Evolutionary conservation across 257 asterid genomes (phyloP), one percentile per base, ranked within the genome.

Genomic region (Solanum dulcamara): DNA sequence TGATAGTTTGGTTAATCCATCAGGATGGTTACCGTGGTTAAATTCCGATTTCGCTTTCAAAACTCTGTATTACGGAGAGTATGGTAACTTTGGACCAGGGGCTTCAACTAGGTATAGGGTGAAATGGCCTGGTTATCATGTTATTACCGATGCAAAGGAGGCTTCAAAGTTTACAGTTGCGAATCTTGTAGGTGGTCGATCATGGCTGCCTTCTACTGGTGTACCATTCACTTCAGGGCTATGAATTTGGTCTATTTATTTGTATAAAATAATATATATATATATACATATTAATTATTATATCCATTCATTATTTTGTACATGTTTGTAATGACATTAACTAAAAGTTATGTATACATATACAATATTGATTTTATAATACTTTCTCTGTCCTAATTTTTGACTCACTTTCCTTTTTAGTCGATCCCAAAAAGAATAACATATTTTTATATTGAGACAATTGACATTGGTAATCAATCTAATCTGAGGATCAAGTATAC

Each of bases 31-130:
- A 11, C 62, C 85, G 0, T 83, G 87, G 88, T 44, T 40, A 6
- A 40, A 14, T 38, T 37, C 59, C 0, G 18, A 33, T 17, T 30
- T 44, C 11, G 37, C 88, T 2, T 57, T 84, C 5, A 75, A 30
- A 32, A 91, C 89, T 30, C 14, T 88, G 79, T 88, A 86, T 53
- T 81, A 57, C 3, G 92, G 85, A 1, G 93, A 89, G 67, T 88
- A 85, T 7, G 51, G 17, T 4, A 91, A 91, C 37, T 24, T 1
- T 26, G 93, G 93, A 12, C 82, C 70, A 0, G 90, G 91, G 2
- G 85, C 90, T 8, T 20, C 13, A 1, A 74, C 87, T 10, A 62
- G 66, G 3, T 11, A 67, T 18, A 67, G 93, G 84, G 87, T 79
- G 20, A 84, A 44, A 1, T 88, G 89, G 93, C 35, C 59, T 1